Conservation (phyloP, 345 rosid species). For the Eucalyptus globulus region DNA sequence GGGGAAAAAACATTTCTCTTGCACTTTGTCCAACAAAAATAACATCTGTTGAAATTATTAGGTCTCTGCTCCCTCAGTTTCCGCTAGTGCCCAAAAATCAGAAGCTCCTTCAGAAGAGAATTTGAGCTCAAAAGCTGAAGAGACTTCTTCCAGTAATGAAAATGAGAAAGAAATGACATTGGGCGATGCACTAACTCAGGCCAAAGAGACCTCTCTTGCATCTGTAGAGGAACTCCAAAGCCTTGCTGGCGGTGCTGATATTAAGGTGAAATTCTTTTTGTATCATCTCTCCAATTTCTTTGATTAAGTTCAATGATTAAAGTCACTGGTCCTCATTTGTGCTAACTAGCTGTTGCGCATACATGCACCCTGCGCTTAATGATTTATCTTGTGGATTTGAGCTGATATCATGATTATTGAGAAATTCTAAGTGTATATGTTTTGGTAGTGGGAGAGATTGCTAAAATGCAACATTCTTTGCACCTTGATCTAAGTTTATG, state of each 20-base stretch:
- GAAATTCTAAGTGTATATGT: background rate
- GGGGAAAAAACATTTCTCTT: background rate
- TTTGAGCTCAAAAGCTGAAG: slow-evolving; percentile 30
- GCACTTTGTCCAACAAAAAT: background rate
- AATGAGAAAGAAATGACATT: slow-evolving; percentile 61
- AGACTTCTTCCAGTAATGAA: slow-evolving; percentile 38
- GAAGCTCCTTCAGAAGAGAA: slow-evolving; percentile 41
- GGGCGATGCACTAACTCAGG: slow-evolving; percentile 74
- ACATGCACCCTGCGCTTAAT: background rate
- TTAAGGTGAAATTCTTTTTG: slow-evolving; percentile 46
- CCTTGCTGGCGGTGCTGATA: slow-evolving; percentile 97
- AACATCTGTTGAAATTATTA: background rate
- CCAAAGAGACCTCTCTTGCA: slow-evolving; percentile 65
- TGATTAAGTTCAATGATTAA: background rate
- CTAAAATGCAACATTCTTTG: background rate
- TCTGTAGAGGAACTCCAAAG: slow-evolving; percentile 94
- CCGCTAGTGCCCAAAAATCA: slow-evolving; percentile 25
- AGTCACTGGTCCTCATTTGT: background rate
- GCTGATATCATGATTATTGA: background rate
- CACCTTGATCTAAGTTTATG: background rate
- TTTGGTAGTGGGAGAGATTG: background rate
- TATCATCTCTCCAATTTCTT: background rate
- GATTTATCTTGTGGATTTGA: background rate
- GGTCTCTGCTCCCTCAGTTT: slow-evolving; percentile 44
- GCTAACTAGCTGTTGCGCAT: background rate